Conservation (phyloP, 225 moss, liverwort and hornwort species). For the Neckera pumila region DNA sequence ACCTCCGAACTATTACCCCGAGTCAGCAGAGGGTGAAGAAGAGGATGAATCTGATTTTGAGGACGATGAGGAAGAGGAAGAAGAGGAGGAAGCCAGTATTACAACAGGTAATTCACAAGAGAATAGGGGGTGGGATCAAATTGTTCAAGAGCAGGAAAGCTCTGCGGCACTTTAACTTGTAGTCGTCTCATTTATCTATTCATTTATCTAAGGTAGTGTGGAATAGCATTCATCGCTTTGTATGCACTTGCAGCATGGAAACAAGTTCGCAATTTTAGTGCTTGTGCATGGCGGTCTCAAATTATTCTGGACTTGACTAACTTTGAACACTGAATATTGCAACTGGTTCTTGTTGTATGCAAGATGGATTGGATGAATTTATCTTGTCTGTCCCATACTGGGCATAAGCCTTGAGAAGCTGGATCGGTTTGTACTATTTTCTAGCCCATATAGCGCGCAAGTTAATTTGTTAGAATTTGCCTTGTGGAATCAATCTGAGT, state of each 20-base stretch:
- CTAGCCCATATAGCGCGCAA: not conserved
- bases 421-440: not conserved
- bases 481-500: not conserved
- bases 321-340: not conserved
- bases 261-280: not conserved
- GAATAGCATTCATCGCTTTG: not conserved
- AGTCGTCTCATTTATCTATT: not conserved
- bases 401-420: not conserved
- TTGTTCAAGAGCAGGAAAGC: constrained; percentile 38
- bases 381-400: not conserved
- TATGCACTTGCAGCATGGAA: not conserved
- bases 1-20: constrained; percentile 61
- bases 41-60: constrained; percentile 19
- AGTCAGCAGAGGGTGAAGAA: constrained; percentile 24
- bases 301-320: not conserved
- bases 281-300: not conserved
- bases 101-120: constrained; percentile 9
- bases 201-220: not conserved
- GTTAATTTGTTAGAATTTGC: too few relatives aligned
- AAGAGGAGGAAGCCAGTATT: not conserved
- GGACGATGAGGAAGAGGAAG: constrained; percentile 17
- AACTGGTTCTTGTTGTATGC: not conserved
- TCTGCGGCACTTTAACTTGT: constrained; percentile 5
- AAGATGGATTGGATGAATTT: not conserved
- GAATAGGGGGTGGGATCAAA: constrained; percentile 17